Conservation (phyloP, 345 rosid genomes). For the Angophora floribunda region DNA sequence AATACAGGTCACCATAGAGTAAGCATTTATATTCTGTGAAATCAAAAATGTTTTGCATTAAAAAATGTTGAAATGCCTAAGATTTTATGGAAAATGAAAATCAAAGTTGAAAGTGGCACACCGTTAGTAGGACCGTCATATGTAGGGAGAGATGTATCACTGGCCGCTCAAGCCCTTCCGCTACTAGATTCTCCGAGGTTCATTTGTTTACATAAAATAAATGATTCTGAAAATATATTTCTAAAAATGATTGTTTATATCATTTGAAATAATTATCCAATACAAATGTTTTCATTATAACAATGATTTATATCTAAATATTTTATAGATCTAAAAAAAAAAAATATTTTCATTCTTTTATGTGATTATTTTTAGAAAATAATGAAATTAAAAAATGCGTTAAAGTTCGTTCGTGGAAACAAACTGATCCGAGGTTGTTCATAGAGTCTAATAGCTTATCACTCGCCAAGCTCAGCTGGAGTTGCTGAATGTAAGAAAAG, state of each 20-base stretch:
- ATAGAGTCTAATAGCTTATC: neutral
- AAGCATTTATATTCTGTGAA: neutral
- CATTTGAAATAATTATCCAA: too few species aligned
- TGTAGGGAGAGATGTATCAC: neutral
- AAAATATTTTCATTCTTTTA: too few species aligned
- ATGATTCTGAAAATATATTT: too few species aligned
- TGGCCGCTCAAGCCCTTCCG: neutral
- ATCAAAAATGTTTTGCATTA: neutral
- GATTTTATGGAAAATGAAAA: neutral
- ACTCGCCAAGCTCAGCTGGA: neutral
- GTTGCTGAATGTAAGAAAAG: neutral
- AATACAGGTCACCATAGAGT: neutral
- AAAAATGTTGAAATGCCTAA: neutral
- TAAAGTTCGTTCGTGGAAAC: too few species aligned
- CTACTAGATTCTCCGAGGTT: too few species aligned
- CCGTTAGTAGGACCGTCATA: rapidly evolving
- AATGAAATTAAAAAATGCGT: too few species aligned
- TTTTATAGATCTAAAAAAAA: too few species aligned
- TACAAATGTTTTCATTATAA: neutral
- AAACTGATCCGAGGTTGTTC: neutral
- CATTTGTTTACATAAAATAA: too few species aligned
- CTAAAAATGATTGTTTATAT: too few species aligned
- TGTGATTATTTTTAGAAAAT: too few species aligned
- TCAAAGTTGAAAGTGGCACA: too few species aligned
- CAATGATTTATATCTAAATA: too few species aligned